Base-by-base conservation (phyloP, 2,329 filamentous ascomycete genomes). In the Coleophoma eucalyptorum region DNA sequence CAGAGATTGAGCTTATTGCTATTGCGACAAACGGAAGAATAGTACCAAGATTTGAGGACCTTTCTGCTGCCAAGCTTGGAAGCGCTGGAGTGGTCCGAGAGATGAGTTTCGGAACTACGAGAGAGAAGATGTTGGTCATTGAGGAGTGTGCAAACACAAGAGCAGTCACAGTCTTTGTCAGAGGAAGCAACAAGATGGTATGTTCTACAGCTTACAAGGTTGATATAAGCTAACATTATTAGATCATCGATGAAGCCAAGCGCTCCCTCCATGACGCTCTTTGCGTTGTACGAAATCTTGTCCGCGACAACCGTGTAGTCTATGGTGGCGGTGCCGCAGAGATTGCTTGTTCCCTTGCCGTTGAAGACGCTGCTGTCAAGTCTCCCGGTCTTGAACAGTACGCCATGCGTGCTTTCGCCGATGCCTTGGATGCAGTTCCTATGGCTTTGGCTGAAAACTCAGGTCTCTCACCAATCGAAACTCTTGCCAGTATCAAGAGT, bases 131-230 rank as follows among this genome's bases (percentile, higher is more conserved):
- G 94, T 79, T 99, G 62, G 90, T 99, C 51, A 99, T 99, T 63
- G 95, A 99, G 75, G 94, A 99, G 74, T 99, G 94, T 68, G 94
- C 95, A 65, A 99, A 99, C 76, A 96, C 90, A 52, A 81, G 94
- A 64, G 94, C 94, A 42, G 95, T 99, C 54, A 99, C 94, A 3
- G 85, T 96, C 50, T 99, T 99, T 70, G 89, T 99, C 54, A 82
- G 94, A 65, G 94, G 94, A 65, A 96, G 91, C 79, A 99, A 99
- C 82, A 99, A 97, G 80, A 99, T 99, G 94, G 90, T 93, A 72
- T 67, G 80, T 71, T 48, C 49, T 49, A 21, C 44, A 44, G 18
- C 49, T 16, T 15, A 18, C 35, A 11, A 12, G 16, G 15, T 44
- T 44, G 18, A 38, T 41, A 46, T n/a, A 34, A 43, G 48, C 62